Base-by-base conservation (phyloP, 306 rosid genomes). In the Malus sieversii region DNA sequence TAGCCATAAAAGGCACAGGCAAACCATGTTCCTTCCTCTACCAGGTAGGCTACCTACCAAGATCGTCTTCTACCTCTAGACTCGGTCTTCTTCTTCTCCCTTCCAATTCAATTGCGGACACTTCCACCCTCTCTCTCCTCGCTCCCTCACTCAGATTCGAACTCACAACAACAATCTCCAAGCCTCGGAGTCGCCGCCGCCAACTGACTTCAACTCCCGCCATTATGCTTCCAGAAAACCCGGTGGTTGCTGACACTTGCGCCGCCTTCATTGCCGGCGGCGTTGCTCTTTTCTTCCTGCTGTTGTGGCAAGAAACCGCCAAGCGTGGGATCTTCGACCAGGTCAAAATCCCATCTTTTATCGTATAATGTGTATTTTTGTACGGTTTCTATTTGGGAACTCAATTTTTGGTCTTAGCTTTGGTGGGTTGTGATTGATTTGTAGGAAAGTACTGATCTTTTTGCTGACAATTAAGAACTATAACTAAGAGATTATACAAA, bases 291-390 rank as follows among this genome's bases (percentile, higher is more conserved):
- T 86, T 87, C 22, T 30, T 69, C 33, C 96, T 95, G 40, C 84
- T 81, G 48, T 38, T 95, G 5, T 95, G 90, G 92, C 71, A 71
- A 29, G 91, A 92, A 70, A 95, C 91, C 61, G 97, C 97, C 42
- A 90, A 81, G 35, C 79, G 87, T 2, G 85, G 86, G 13, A 15
- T 93, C 73, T 83, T 91, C 57, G 97, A 95, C 71, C 93, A 90
- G 97, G 98, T 95, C 12, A 51, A 16, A 75, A 15, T 55, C 60
- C 10, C 10, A 44, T 33, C 18, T 40, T 10, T 10, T n/a, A 3
- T 72, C 57, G 42, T 48, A 30, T 66, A 59, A 14, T 8, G 33
- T 5, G 8, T 55, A 53, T 3, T 57, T 57, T 48, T 48, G 19
- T 15, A 71, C 61, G 42, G 62, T 75, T 57, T 9, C 10, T 61